Base-by-base conservation (phyloP, 2,329 filamentous ascomycete species). In the Cytospora chrysosperma region DNA sequence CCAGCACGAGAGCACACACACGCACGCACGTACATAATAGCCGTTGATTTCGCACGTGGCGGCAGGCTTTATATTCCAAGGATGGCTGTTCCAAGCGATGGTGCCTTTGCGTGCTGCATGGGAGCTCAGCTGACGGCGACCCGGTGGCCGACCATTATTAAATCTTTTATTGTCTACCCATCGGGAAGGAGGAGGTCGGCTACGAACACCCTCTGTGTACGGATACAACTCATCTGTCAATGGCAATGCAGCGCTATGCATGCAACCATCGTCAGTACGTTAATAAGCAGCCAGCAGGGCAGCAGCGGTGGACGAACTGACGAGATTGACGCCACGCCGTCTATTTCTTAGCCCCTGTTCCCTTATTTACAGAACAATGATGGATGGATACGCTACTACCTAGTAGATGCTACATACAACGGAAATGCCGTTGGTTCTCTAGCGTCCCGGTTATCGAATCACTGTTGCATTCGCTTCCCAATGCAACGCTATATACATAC, bases 11-110 rank as follows among this genome's bases (percentile, higher is more conserved):
- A 8, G 13, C 9, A 47, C n/a, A 40, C 17, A 52, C 24, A 34
- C 30, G 12, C 30, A 34, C 17, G 13, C 9, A 47, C 43, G 40
- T 19, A 52, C 24, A 55, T 34, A 49, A 49, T 19, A 47, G 55
- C 51, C 40, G 50, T 62, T 62, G 55, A 50, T 62, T 34, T 58
- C 56, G 56, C 63, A 65, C 59, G 63, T 65, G 63, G 63, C 63
- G 21, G 43, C 53, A 56, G 59, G 50, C 34, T 27, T 50, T 9
- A 47, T 47, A 24, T 24, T 21, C 52, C 37, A 30, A 43, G 30
- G 30, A 51, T n/a, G 49, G 58, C 49, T 32, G 24, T 40, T 64
- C 62, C 58, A 54, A 28, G 49, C 50, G 15, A 50, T 15, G 24
- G 21, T 24, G 43, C 43, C 21, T 55, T 40, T 61, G 59, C 37